Conservation (phyloP, 2,329 filamentous ascomycete genomes). For the Alternaria brassicicola region DNA sequence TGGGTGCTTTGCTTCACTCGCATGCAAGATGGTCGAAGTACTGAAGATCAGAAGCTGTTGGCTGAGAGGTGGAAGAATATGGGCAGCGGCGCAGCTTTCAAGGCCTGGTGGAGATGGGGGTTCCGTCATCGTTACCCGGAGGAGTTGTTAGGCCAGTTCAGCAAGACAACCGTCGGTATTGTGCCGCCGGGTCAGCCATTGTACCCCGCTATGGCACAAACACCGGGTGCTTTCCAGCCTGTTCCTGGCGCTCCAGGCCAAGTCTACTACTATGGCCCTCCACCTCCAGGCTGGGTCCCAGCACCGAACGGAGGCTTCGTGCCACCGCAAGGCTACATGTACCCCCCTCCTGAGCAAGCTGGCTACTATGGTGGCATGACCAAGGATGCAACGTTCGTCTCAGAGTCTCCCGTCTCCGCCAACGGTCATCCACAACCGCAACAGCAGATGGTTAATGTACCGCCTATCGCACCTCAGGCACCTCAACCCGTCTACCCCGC, state of each 20-base stretch:
- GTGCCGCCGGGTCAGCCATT: constrained; percentile 35
- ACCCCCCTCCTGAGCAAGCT: constrained; percentile 16
- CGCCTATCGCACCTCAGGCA: constrained; percentile 14
- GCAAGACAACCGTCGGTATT: constrained; percentile 36
- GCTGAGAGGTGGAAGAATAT: constrained; percentile 40
- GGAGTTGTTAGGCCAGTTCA: constrained; percentile 39
- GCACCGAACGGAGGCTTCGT: constrained; percentile 26
- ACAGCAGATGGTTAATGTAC: constrained; percentile 8
- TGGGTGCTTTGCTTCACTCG: constrained; percentile 43
- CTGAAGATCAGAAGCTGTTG: constrained; percentile 39
- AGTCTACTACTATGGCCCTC: constrained; percentile 33
- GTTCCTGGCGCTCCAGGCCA: constrained; percentile 22
- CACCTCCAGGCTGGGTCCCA: constrained; percentile 27
- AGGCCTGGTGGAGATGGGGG: constrained; percentile 43
- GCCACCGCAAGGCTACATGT: constrained; percentile 26
- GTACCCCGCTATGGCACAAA: constrained; percentile 33
- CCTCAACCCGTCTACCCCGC: constrained; percentile 21
- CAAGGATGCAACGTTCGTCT: constrained; percentile 21
- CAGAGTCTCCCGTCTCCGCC: constrained; percentile 13
- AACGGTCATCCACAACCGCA: not conserved
- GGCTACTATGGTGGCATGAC: constrained; percentile 24
- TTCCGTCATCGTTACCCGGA: constrained; percentile 40
- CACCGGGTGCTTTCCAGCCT: constrained; percentile 10
- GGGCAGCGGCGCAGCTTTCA: constrained; percentile 35
- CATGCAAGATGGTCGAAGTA: constrained; percentile 38